Evolutionary conservation across 148 eudicot species (phyloP).

Genomic region (Diospyros lotus): DNA sequence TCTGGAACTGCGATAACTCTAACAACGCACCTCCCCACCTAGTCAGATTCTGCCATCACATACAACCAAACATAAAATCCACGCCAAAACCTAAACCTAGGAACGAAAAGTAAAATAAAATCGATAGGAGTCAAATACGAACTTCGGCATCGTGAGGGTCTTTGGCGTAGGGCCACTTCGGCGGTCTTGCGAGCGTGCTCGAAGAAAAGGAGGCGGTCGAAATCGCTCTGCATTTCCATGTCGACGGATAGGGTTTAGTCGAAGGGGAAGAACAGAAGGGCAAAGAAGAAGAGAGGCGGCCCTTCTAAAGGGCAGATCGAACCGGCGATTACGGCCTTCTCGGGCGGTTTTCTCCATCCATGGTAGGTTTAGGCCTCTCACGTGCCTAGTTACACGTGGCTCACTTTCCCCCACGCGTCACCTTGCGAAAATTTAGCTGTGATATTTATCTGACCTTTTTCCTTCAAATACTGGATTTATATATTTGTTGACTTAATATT

Average conservation of each 20-base stretch:
- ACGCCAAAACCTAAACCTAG: not conserved
- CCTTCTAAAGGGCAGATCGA: not conserved
- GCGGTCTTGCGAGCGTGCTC: slow-evolving; percentile 75
- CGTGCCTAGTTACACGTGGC: not conserved
- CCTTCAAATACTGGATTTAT: too few species aligned
- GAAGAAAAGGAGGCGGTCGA: slow-evolving; percentile 69
- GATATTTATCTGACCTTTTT: too few species aligned
- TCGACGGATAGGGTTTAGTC: not conserved
- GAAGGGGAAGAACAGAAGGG: not conserved
- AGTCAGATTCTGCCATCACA: slow-evolving; percentile 44
- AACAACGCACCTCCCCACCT: slow-evolving; percentile 67
- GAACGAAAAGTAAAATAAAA: too few species aligned
- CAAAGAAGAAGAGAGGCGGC: not conserved
- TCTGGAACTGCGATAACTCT: slow-evolving; percentile 50
- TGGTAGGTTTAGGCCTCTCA: not conserved
- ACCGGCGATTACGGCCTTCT: not conserved
- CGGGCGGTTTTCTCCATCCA: not conserved
- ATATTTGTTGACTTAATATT: too few species aligned
- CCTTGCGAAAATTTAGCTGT: too few species aligned
- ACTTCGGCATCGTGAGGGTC: slow-evolving; percentile 81
- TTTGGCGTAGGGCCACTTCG: slow-evolving; percentile 46
- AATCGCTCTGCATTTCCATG: slow-evolving; percentile 62
- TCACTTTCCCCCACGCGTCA: not conserved
- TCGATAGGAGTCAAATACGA: not conserved
- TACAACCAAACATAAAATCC: not conserved